These are phyloP conservation scores for Hibiscus tridactylites DNA, from an alignment of 345 rosid genomes.

Conservation along the genomic window DNA sequence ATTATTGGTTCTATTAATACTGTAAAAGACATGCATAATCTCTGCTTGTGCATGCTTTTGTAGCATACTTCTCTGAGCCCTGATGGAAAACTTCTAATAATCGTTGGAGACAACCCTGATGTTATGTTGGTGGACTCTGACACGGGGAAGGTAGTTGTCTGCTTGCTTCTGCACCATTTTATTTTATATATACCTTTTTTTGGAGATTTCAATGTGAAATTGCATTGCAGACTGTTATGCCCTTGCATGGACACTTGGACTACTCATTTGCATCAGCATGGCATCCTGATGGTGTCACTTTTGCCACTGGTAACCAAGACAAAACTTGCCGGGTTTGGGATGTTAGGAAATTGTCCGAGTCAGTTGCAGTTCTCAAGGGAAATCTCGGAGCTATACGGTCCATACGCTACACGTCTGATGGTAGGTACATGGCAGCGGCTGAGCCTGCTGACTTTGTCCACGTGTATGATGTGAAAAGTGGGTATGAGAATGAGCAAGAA, in stretches of 20 bases:
- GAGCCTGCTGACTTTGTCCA: conserved; percentile 94
- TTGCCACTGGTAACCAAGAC: conserved; percentile 83
- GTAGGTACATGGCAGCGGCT: conserved; percentile 59
- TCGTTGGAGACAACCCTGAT: conserved; percentile 72
- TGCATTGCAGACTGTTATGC: conserved; percentile 31
- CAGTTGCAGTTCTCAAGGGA: conserved; percentile 56
- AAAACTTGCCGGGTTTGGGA: conserved; percentile 80
- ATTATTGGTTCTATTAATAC: not conserved
- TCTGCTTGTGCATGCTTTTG: conserved; percentile 7
- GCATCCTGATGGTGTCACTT: conserved; percentile 65
- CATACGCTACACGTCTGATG: conserved; percentile 57
- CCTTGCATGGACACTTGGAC: conserved; percentile 57
- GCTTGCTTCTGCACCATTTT: not conserved
- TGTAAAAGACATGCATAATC: not conserved
- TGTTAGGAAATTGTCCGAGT: conserved; percentile 43
- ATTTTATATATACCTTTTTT: not conserved
- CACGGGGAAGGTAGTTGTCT: conserved; percentile 45
- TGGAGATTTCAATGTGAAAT: not conserved
- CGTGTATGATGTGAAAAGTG: conserved; percentile 45
- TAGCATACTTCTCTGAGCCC: conserved; percentile 78
- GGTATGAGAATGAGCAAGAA: conserved; percentile 63
- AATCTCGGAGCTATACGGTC: conserved; percentile 71
- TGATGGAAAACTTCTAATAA: conserved; percentile 54
- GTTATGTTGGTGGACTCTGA: conserved; percentile 55
- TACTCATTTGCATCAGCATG: conserved; percentile 82